Evolutionary conservation across 2,329 filamentous ascomycete genomes (phyloP).

Genomic region (Scleromitrula shiraiana): DNA sequence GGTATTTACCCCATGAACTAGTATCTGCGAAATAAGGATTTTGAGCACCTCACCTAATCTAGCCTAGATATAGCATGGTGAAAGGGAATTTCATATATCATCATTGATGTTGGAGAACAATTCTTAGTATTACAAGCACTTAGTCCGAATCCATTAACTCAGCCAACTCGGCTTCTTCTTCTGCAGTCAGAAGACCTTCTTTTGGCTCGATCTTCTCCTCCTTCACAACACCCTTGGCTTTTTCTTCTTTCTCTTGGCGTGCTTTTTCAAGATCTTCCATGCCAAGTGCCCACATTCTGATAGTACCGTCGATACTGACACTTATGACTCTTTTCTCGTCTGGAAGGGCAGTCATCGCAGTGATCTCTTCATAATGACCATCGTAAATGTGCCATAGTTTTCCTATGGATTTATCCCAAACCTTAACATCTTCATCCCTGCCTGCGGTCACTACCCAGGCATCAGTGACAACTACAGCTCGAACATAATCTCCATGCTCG

Average conservation of each 20-base stretch:
- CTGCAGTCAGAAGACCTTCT: conserved; percentile 62
- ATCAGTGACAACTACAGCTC: conserved; percentile 67
- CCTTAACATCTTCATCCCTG: conserved; percentile 80
- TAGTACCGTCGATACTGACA: conserved; percentile 82
- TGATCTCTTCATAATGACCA: conserved; percentile 92
- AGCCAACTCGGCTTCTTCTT: conserved; percentile 88
- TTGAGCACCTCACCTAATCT: too few species aligned
- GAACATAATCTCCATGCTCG: conserved; percentile 81
- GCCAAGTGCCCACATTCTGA: conserved; percentile 73
- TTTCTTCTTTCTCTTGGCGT: conserved; percentile 40
- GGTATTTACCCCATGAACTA: too few species aligned
- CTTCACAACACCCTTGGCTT: conserved; percentile 36
- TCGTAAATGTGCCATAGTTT: conserved; percentile 65
- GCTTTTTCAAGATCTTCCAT: conserved; percentile 51
- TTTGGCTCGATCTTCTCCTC: conserved; percentile 37
- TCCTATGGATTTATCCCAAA: conserved; percentile 74
- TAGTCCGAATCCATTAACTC: conserved; percentile 73
- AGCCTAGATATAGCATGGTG: too few species aligned
- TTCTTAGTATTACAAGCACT: conserved; percentile 32
- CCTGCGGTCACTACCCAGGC: conserved; percentile 82
- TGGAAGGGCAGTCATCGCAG: conserved; percentile 60
- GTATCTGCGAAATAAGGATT: too few species aligned
- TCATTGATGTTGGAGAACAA: too few species aligned
- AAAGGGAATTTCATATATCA: too few species aligned
- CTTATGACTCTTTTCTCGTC: conserved; percentile 56